Base-by-base conservation (phyloP, 2,329 filamentous ascomycete species). In the Chaetomiaceae sp. region DNA sequence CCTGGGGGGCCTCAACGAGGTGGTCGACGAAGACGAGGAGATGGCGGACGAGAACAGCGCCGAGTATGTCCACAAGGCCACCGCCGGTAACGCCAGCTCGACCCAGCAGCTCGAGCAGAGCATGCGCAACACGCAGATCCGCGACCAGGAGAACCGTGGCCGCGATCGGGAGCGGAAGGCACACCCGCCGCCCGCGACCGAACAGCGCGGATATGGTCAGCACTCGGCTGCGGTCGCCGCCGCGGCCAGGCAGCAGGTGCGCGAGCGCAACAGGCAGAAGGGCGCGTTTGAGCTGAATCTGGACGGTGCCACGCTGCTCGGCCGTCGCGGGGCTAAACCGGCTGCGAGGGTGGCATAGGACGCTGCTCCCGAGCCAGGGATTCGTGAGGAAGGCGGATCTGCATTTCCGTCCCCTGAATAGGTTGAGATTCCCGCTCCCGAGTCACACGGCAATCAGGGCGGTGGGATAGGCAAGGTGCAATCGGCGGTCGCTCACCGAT, bases 221-320 rank as follows among this genome's bases (percentile, higher is more conserved):
- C 92, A 96, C 64, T 92, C 87, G 47, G 81, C 91, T 0, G 77
- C 86, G 1, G 87, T 96, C 0, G 88, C 91, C 0, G 85, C 87
- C 0, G 90, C 91, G 0, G 91, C 89, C 3, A 85, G 86, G 61
- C 83, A 88, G 63, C 89, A 89, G 63, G 89, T 93, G 5, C 72
- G 76, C 35, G 82, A 85, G 39, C 75, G 80, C 27, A 78, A 82
- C 51, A 78, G 76, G 56, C 82, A 87, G 60, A 87, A 85, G 68
- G 90, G 89, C 27, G 83, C 87, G 0, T 99, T 99, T 60, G 93
- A 99, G 69, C 78, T 99, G 41, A 96, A 83, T 64, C 73, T 99
- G 33, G 89, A 95, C 58, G 93, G 93, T 50, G 88, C 93, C 1
- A 97, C 91, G 1, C 70, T 99, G 45, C 74, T 99, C 4, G 91